A percentile compares a stretch with the other conserved stretches of the same genome.
Conservation (phyloP, 805 yeast genomes). For the Nakazawaea peltata region DNA sequence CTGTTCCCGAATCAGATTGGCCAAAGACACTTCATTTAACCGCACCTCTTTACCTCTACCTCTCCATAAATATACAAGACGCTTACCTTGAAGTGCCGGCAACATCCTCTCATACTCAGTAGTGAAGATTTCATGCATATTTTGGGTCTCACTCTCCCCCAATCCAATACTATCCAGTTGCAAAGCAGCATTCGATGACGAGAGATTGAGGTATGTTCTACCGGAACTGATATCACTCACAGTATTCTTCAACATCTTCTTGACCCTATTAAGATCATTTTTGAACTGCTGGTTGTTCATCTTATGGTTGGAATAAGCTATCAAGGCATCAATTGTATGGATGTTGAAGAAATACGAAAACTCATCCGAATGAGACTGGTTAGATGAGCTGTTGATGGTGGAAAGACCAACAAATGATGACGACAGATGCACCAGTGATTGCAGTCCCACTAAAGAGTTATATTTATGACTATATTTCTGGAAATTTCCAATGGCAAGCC, state of each 20-base stretch:
- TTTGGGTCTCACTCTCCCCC: constrained; percentile 11
- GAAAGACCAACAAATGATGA: constrained; percentile 43
- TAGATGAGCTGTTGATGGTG: constrained; percentile 53
- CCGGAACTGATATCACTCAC: constrained; percentile 28
- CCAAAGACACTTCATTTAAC: constrained; percentile 17
- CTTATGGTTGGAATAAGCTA: constrained; percentile 11
- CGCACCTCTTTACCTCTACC: constrained; percentile 38
- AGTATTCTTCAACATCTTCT: constrained; percentile 25
- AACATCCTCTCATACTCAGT: constrained; percentile 16
- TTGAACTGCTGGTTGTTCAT: constrained; percentile 25
- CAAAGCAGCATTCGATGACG: constrained; percentile 12
- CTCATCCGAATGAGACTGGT: constrained; percentile 36
- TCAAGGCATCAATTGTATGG: constrained; percentile 9
- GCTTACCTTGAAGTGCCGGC: constrained; percentile 19
- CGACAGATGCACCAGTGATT: constrained; percentile 1
- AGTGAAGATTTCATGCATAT: constrained; percentile 9
- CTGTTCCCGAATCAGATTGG: constrained; percentile 10
- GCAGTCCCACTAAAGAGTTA: no score
- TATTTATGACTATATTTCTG: constrained; percentile 41
- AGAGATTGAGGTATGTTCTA: constrained; percentile 19
- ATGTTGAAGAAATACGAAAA: constrained; percentile 16
- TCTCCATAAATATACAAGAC: constrained; percentile 36
- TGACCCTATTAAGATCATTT: constrained; percentile 26
- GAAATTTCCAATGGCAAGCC: constrained; percentile 61
- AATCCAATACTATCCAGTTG: constrained; percentile 16